phyloP scores from a whole-genome alignment of 2,329 filamentous ascomycete species.

The Trichoderma endophyticum region DNA sequence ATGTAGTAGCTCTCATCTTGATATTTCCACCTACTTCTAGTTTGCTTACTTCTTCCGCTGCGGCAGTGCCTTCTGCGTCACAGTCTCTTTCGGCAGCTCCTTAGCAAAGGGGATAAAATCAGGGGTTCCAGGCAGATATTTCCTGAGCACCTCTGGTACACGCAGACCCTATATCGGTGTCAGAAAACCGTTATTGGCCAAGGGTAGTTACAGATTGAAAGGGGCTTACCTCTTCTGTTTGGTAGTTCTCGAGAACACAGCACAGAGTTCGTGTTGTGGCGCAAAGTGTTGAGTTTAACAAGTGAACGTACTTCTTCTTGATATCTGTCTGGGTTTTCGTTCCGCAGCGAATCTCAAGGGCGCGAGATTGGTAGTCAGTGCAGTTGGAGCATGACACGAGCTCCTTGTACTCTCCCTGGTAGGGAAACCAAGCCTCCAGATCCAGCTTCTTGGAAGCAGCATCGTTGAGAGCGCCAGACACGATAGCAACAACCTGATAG shows the following conservation, averaged over 20 bases:
- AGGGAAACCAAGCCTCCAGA: conserved; percentile 93
- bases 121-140: conserved; percentile 85
- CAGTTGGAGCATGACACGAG: conserved; percentile 97
- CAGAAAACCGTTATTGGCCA: background rate
- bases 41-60: conserved; percentile 33
- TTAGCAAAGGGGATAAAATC: conserved; percentile 87
- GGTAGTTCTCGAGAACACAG: conserved; percentile 95
- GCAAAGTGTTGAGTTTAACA: conserved; percentile 83
- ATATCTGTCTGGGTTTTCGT: conserved; percentile 79
- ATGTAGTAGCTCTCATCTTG: background rate
- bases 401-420: conserved; percentile 97
- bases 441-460: conserved; percentile 83
- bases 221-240: conserved; percentile 70
- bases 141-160: conserved; percentile 78
- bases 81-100: conserved; percentile 71
- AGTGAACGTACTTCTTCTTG: conserved; percentile 91
- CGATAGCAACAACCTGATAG: conserved; percentile 89
- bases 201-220: too few relatives aligned
- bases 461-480: conserved; percentile 90
- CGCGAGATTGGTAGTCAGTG: conserved; percentile 93
- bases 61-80: conserved; percentile 31
- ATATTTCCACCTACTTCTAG: background rate
- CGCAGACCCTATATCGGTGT: conserved; percentile 59
- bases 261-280: conserved; percentile 91
- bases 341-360: conserved; percentile 88